Percentiles rank a stretch among this genome's conserved stretches.
These are phyloP conservation scores for Edaphochlamys debaryana DNA, from an alignment of 139 green algal species.

Conservation along the genomic window DNA sequence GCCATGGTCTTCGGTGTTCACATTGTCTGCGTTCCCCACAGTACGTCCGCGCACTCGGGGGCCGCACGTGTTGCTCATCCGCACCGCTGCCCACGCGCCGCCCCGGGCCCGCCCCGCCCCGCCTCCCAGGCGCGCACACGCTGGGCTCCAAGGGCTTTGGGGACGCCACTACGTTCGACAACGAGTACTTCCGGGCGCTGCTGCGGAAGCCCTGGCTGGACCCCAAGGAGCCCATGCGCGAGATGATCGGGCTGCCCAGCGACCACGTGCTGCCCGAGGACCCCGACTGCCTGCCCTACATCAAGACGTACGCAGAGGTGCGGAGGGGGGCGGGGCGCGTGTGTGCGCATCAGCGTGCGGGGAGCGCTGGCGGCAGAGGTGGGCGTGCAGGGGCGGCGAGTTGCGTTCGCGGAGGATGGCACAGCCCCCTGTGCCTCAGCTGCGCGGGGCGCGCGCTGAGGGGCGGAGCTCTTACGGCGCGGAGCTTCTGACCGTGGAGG, in stretches of 20 bases:
- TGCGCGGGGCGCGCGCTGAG: too few species aligned
- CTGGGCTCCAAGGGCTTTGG: slow-evolving; percentile 92
- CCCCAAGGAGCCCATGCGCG: slow-evolving; percentile 62
- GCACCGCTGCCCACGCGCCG: too few species aligned
- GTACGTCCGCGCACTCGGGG: too few species aligned
- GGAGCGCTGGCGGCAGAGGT: too few species aligned
- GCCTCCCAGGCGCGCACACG: slow-evolving; percentile 18
- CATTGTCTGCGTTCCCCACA: too few species aligned
- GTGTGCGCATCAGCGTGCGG: slow-evolving; percentile 59
- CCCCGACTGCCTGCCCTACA: slow-evolving; percentile 45
- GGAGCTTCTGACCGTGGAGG: too few species aligned
- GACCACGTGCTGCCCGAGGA: slow-evolving; percentile 89
- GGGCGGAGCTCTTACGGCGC: too few species aligned
- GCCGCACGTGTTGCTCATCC: too few species aligned
- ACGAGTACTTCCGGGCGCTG: slow-evolving; percentile 88
- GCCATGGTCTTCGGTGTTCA: too few species aligned
- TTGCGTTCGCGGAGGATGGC: slow-evolving; percentile 45
- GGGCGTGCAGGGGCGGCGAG: too few species aligned
- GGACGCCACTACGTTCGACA: slow-evolving; percentile 91
- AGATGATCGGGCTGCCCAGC: slow-evolving; percentile 86
- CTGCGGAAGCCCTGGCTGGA: slow-evolving; percentile 79
- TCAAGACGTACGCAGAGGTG: not conserved
- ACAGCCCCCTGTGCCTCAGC: too few species aligned
- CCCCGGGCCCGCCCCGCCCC: too few species aligned
- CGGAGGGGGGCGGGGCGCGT: not conserved